Evolutionary conservation across 2,329 filamentous ascomycete species (phyloP), one percentile per base, ranked within the genome.

Genomic region (Ophiostoma himal-ulmi): DNA sequence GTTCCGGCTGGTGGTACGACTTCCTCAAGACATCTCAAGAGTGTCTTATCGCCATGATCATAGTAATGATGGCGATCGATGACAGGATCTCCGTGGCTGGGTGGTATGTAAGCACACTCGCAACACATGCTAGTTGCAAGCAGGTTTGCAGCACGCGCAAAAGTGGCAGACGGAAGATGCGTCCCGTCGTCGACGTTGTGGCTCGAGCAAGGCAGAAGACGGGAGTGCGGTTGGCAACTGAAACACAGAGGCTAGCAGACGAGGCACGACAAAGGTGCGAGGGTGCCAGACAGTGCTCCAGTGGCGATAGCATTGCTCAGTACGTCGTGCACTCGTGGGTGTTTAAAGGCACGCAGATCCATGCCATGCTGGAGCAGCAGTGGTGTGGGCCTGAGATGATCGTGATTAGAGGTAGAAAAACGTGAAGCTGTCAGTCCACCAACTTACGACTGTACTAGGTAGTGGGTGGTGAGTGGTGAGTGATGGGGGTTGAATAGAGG

Each of bases 371-470:
- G 22, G 52, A 26, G 52, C 8, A 26, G 52, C 22, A 26, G n/a
- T 26, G 22, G 52, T 57, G 52, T 57, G 52, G 52, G 13, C n/a
- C 52, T 26, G 22, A 57, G 52, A 57, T 57, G 52, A 57, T 57
- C 52, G 52, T 57, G 52, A 57, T 57, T 57, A 26, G 52, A 57
- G 22, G 52, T 57, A 57, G 52, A 57, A 57, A 57, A 57, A 57
- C 52, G 13, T 57, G 22, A 57, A 57, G n/a, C 22, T 54, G 5
- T n/a, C 8, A 48, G 3, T 17, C 20, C 14, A 48, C 4, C 14
- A 48, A 48, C n/a, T 17, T 20, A 48, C 44, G 20, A 39, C 37
- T 37, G n/a, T n/a, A 37, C 36, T 37, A 37, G 4, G 36, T 37
- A 20, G 17, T 48, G 44, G 44, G 44, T 48, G 5, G 5, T 30